These are phyloP conservation scores for Mycocalia duriaeana DNA, from an alignment of 1,284 basidiomycete genomes.

Conservation along the genomic window DNA sequence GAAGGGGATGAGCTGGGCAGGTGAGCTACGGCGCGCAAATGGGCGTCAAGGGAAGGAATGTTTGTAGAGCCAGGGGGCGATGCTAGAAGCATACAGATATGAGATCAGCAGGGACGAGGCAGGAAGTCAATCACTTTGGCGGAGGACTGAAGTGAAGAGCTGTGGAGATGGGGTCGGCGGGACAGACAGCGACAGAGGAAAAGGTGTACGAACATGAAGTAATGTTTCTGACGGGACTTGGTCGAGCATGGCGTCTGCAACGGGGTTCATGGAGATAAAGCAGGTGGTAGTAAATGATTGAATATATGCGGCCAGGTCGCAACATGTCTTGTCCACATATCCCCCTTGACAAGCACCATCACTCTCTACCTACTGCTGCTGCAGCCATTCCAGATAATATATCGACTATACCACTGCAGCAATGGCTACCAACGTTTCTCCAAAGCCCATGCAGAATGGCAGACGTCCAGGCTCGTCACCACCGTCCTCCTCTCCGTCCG, in stretches of 20 bases:
- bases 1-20: constrained; percentile 15
- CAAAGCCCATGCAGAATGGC: no score
- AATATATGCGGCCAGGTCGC: no score
- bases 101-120: background rate
- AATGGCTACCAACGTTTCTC: no score
- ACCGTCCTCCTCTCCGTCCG: constrained; percentile 39
- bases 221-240: constrained; percentile 42
- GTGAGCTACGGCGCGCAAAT: constrained; percentile 6
- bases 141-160: constrained; percentile 30
- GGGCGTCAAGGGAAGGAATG: constrained; percentile 29
- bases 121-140: constrained; percentile 13
- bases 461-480: no score
- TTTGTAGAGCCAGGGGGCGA: constrained; percentile 15
- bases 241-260: constrained; percentile 19
- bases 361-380: no score
- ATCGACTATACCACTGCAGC: no score
- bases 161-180: constrained; percentile 2
- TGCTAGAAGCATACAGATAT: constrained; percentile 6
- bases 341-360: no score
- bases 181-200: background rate
- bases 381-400: no score
- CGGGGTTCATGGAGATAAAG: background rate
- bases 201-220: constrained; percentile 25
- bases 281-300: no score
- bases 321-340: no score